Conservation (phyloP, 306 rosid species). For the Biancaea sappan region DNA sequence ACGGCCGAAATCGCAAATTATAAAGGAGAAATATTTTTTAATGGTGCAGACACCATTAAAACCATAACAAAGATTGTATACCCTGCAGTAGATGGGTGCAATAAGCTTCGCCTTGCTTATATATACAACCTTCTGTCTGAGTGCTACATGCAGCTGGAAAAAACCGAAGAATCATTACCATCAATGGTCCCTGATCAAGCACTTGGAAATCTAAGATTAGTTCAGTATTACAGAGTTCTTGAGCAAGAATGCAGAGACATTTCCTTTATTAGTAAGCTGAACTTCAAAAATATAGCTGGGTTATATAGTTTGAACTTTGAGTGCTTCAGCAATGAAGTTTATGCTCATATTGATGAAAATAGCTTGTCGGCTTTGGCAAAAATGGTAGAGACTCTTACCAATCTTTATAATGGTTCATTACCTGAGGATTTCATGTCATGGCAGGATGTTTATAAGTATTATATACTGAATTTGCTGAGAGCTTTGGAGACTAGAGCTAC, state of each 20-base stretch:
- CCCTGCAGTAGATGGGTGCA: constrained; percentile 80
- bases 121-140: constrained; percentile 75
- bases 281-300: constrained; percentile 94
- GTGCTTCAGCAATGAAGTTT: constrained; percentile 72
- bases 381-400: constrained; percentile 67
- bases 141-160: constrained; percentile 79
- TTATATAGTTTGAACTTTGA: constrained; percentile 74
- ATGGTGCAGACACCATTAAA: constrained; percentile 69
- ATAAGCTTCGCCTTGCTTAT: constrained; percentile 83
- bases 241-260: constrained; percentile 82
- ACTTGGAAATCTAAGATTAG: constrained; percentile 52
- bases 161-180: constrained; percentile 48
- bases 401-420: constrained; percentile 52
- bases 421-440: constrained; percentile 78
- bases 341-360: constrained; percentile 59
- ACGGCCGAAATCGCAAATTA: constrained; percentile 65
- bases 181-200: constrained; percentile 51
- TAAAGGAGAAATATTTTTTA: constrained; percentile 57
- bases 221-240: constrained; percentile 65
- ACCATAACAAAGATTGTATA: constrained; percentile 68
- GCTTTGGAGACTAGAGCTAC: constrained; percentile 63
- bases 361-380: constrained; percentile 81
- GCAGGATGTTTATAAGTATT: constrained; percentile 84
- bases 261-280: constrained; percentile 58
- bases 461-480: constrained; percentile 53